Evolutionary conservation across 768 basidiomycete species (phyloP), one percentile per base, ranked within the genome.

Genomic region (Suillus americanus): DNA sequence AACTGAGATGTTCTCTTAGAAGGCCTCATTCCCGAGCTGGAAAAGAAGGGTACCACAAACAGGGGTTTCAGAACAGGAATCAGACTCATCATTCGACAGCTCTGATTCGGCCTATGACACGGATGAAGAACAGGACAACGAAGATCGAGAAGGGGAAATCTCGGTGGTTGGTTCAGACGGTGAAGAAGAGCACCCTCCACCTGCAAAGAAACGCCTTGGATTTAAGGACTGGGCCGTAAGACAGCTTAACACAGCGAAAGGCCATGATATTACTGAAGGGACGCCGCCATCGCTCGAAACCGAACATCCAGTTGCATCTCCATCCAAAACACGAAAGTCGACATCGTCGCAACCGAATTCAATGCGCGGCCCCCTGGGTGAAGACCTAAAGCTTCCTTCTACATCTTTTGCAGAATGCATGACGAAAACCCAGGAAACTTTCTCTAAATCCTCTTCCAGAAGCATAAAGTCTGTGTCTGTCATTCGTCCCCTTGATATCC

Each of bases 181-280:
- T 12, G 67, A 64, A n/a, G 67, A 73, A 5, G 69, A 73, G 30
- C 30, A 66, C 16, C 69, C 70, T 18, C 66, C 69, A 28, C 71
- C 67, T 60, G 74, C 68, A 59, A 81, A 78, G 69, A 86, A 81
- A 65, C 72, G 73, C 35, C 70, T 79, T 4, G 84, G 86, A 8
- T 98, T 97, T 84, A 97, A 97, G 74, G 82, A 88, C 46, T 97
- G 96, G 96, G 96, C 95, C 0, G 72, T 88, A 66, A 85, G 89
- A 62, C 95, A 97, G 72, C 82, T 92, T 60, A 87, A 80, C 60
- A 71, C 68, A 4, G 83, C 77, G 23, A 86, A 85, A 68, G 75
- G 73, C 46, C 80, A 83, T 54, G 81, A 5, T 77, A 79, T 62
- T 70, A 68, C 61, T 48, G 40, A 30, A 30, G 57, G 69, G 10